Evolutionary conservation across 148 eudicot species (phyloP).

Genomic region (Nepenthes gracilis): DNA sequence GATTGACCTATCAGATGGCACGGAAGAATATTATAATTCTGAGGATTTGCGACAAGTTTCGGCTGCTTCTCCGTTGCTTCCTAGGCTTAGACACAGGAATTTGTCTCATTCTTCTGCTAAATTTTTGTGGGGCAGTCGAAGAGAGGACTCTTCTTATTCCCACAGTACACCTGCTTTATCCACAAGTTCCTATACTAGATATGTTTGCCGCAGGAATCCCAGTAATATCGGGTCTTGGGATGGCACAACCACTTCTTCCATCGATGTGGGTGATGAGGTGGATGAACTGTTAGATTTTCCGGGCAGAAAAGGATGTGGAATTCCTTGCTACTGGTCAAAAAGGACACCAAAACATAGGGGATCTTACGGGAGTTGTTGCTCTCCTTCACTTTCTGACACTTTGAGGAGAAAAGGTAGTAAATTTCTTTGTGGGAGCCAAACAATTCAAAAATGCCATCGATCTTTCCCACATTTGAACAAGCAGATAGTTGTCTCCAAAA

Average conservation of each 20-base stretch:
- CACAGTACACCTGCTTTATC: conserved; percentile 95
- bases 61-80: conserved; percentile 55
- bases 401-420: conserved; percentile 62
- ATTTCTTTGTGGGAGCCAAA: conserved; percentile 63
- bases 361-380: conserved; percentile 55
- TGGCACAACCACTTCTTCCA: conserved; percentile 53
- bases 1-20: conserved; percentile 63
- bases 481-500: conserved; percentile 34
- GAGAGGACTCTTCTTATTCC: conserved; percentile 64
- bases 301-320: conserved; percentile 82
- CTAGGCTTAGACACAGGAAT: conserved; percentile 45
- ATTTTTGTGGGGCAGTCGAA: conserved; percentile 40
- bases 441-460: conserved; percentile 24
- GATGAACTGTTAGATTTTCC: conserved; percentile 61
- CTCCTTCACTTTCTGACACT: conserved; percentile 88
- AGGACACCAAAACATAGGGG: conserved; percentile 66
- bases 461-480: conserved; percentile 41
- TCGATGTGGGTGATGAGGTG: conserved; percentile 58
- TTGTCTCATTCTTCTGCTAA: conserved; percentile 24
- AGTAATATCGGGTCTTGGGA: conserved; percentile 87
- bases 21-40: conserved; percentile 44
- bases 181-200: conserved; percentile 58
- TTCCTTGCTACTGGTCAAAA: conserved; percentile 91
- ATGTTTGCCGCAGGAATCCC: conserved; percentile 40
- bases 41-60: conserved; percentile 44